Evolutionary conservation across 1,284 basidiomycete genomes (phyloP).

Genomic region (Naganishia cerealis): DNA sequence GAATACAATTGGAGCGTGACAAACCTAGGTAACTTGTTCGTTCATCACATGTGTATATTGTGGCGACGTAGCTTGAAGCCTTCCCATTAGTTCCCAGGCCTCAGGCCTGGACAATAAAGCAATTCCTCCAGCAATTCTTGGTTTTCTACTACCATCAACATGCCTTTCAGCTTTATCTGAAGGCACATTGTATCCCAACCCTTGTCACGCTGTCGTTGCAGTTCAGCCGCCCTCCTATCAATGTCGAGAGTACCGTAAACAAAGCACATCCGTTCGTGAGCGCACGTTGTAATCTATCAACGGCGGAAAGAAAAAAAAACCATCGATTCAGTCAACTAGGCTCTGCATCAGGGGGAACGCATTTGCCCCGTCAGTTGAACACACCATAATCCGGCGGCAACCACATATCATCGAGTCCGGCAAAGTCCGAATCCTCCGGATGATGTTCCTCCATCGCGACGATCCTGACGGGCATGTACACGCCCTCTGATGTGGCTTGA

Average conservation of each 20-base stretch:
- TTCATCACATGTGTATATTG: too few relatives aligned
- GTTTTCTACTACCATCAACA: neutral
- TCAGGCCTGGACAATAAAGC: too few relatives aligned
- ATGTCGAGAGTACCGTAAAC: conserved; percentile 14
- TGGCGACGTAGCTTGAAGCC: too few relatives aligned
- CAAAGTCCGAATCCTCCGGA: neutral
- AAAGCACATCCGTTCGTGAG: neutral
- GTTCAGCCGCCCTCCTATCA: neutral
- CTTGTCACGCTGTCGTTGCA: neutral
- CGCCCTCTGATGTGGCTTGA: conserved; percentile 18
- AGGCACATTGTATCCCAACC: neutral
- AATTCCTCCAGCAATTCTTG: too few relatives aligned
- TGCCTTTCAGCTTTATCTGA: neutral
- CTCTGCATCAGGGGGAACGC: neutral
- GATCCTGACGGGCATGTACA: conserved; percentile 15
- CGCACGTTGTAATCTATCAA: neutral
- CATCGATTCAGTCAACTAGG: neutral
- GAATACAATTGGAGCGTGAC: too few relatives aligned
- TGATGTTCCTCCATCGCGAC: neutral
- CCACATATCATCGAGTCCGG: neutral
- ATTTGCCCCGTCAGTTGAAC: neutral
- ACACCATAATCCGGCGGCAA: conserved; percentile 5
- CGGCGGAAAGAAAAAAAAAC: neutral
- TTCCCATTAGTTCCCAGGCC: too few relatives aligned
- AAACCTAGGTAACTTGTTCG: too few relatives aligned